Percentiles rank a stretch among this genome's conserved stretches.
These are phyloP conservation scores for Benincasa hispida DNA, from an alignment of 306 rosid species.

Conservation along the genomic window DNA sequence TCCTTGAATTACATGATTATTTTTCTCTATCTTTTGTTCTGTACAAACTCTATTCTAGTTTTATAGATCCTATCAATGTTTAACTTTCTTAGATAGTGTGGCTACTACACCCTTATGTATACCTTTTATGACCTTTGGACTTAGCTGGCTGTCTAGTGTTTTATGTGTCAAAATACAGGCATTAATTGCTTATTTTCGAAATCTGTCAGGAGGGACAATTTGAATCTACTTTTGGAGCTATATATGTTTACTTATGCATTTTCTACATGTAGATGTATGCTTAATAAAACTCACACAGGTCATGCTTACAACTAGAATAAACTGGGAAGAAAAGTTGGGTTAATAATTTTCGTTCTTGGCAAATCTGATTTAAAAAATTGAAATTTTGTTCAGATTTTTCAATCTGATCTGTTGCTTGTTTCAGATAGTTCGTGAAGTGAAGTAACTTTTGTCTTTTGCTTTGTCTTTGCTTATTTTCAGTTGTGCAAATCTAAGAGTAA, in stretches of 20 bases:
- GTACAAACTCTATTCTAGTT: neutral
- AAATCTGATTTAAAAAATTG: neutral
- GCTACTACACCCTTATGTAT: neutral
- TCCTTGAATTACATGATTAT: neutral
- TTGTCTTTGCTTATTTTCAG: neutral
- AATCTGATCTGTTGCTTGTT: neutral
- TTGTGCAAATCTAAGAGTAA: neutral
- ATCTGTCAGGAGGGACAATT: neutral
- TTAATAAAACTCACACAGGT: neutral
- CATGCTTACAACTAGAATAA: neutral
- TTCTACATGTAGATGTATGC: neutral
- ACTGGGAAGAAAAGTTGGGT: neutral
- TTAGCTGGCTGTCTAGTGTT: neutral
- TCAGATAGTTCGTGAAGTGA: neutral
- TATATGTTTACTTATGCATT: neutral
- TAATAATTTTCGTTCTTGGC: neutral
- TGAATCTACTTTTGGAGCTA: neutral
- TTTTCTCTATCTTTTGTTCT: neutral
- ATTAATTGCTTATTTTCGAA: neutral
- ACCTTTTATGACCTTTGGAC: slow-evolving; percentile 1
- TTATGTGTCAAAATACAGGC: neutral
- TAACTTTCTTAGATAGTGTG: neutral
- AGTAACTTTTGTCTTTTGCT: neutral
- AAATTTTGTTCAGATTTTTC: neutral
- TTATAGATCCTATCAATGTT: neutral